These are phyloP conservation scores for Papiliotrema fonsecae DNA, from an alignment of 1,284 basidiomycete species.

Conservation along the genomic window DNA sequence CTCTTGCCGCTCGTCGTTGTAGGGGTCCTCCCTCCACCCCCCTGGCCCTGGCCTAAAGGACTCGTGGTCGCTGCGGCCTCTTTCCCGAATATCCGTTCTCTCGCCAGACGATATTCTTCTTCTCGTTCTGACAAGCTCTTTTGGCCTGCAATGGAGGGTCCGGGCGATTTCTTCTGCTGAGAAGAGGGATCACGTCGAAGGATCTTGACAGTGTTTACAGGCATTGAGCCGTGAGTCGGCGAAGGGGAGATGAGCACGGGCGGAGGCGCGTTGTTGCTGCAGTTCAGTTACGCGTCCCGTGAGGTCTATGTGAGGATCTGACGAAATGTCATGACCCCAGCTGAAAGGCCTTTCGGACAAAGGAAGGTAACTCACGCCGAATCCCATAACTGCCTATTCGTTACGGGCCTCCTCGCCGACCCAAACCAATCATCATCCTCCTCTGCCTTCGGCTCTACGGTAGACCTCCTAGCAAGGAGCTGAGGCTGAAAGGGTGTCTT, in stretches of 20 bases:
- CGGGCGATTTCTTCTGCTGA: slow-evolving; percentile 1
- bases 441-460: slow-evolving; percentile 3
- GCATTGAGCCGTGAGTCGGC: not conserved
- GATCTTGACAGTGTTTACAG: not conserved
- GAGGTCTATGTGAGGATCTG: too few relatives aligned
- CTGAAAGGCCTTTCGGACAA: not conserved
- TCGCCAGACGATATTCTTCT: slow-evolving; percentile 27
- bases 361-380: slow-evolving; percentile 26
- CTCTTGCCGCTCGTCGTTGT: not conserved
- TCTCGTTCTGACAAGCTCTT: slow-evolving; percentile 28
- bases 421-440: slow-evolving; percentile 33
- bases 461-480: too few relatives aligned
- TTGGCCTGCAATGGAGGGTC: not conserved
- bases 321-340: too few relatives aligned
- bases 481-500: too few relatives aligned
- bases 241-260: not conserved
- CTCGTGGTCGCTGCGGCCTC: not conserved
- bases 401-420: slow-evolving; percentile 14
- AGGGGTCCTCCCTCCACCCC: not conserved
- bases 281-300: not conserved
- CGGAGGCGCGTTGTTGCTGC: not conserved
- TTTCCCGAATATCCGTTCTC: slow-evolving; percentile 31
- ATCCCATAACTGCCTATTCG: slow-evolving; percentile 36
- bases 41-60: not conserved
- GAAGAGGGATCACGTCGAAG: not conserved